These are phyloP conservation scores for Mucor saturninus DNA, from an alignment of 371 early-diverging fungal species.

Conservation along the genomic window DNA sequence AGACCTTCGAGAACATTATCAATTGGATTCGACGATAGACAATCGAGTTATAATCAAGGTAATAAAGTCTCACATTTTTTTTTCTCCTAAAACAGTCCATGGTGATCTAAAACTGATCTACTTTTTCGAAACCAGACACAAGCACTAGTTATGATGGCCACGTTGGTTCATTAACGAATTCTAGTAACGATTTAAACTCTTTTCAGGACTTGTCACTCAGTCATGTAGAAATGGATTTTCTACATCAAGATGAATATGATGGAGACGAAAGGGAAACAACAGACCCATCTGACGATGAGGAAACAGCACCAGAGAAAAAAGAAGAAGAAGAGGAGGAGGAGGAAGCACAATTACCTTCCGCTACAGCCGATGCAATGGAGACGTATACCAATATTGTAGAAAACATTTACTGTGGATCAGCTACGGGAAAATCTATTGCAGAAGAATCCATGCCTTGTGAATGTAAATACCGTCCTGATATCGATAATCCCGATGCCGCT, in stretches of 20 bases:
- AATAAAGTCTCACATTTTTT: slow-evolving; percentile 2
- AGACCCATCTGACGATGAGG: background rate
- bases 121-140: slow-evolving; percentile 5
- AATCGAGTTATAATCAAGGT: slow-evolving; percentile 11
- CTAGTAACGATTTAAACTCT: slow-evolving; percentile 3
- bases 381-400: slow-evolving; percentile 61
- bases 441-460: slow-evolving; percentile 79
- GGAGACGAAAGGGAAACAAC: background rate
- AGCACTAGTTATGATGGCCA: slow-evolving; percentile 6
- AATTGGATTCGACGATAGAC: slow-evolving; percentile 15
- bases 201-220: slow-evolving; percentile 2
- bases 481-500: slow-evolving; percentile 55
- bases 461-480: slow-evolving; percentile 71
- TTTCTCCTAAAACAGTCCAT: background rate
- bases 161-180: slow-evolving; percentile 1
- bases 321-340: slow-evolving; percentile 8
- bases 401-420: slow-evolving; percentile 71
- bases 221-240: slow-evolving; percentile 1
- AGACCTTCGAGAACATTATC: slow-evolving; percentile 21
- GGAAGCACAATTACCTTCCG: slow-evolving; percentile 29
- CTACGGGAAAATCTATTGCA: slow-evolving; percentile 68
- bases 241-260: background rate
- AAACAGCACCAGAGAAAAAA: background rate
- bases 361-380: slow-evolving; percentile 52
- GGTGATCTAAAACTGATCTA: slow-evolving; percentile 7